Percentiles rank a stretch among this genome's conserved stretches.
Conservation (phyloP, 176 grass and related monocot species). For the Musa itinerans region DNA sequence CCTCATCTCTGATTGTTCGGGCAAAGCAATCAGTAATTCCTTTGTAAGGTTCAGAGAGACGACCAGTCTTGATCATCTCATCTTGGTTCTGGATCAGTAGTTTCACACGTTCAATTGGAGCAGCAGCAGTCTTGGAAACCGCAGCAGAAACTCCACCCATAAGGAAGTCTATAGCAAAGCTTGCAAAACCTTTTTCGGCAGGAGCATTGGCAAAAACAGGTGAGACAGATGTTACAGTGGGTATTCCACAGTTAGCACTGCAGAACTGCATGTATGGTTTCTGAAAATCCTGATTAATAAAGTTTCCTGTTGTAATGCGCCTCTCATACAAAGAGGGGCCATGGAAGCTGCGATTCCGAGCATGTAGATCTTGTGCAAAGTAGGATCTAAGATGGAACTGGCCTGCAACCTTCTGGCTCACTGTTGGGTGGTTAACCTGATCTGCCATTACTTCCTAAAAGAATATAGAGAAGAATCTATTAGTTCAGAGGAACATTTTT, state of each 20-base stretch:
- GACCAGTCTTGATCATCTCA: slow-evolving; percentile 44
- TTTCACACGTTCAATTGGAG: no score
- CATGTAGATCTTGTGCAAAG: slow-evolving; percentile 34
- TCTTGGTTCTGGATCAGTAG: no score
- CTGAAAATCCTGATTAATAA: slow-evolving; percentile 32
- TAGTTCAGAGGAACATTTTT: no score
- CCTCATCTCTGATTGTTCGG: slow-evolving; percentile 80
- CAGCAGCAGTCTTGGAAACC: no score
- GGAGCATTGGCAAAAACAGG: slow-evolving; percentile 63
- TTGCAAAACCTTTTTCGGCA: slow-evolving; percentile 48
- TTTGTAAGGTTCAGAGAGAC: slow-evolving; percentile 82
- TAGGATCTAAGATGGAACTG: slow-evolving; percentile 61
- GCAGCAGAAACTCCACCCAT: no score
- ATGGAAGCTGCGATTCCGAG: slow-evolving; percentile 42
- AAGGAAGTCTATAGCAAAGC: slow-evolving; percentile 34
- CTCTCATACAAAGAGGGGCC: slow-evolving; percentile 35
- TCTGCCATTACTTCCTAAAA: slow-evolving; percentile 53
- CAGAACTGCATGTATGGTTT: slow-evolving; percentile 26
- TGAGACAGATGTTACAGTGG: slow-evolving; percentile 23
- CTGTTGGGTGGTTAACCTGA: slow-evolving; percentile 47
- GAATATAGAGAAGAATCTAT: neutral
- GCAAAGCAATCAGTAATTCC: slow-evolving; percentile 75
- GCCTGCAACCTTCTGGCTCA: slow-evolving; percentile 50
- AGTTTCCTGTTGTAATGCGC: slow-evolving; percentile 32
- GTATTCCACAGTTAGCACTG: slow-evolving; percentile 27